Conservation (phyloP, 345 rosid genomes). For the Pugionium dolabratum region DNA sequence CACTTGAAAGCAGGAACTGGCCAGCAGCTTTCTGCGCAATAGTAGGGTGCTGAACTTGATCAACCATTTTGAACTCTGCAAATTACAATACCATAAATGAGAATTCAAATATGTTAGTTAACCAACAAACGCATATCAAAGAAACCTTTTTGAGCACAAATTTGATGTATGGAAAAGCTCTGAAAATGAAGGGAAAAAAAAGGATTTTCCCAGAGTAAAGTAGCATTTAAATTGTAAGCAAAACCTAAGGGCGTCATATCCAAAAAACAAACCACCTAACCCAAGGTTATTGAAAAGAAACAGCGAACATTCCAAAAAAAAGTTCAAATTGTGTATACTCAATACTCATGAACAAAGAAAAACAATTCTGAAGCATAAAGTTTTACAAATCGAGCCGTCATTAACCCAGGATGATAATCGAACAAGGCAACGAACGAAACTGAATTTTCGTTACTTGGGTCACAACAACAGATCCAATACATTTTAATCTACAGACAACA, state of each 20-base stretch:
- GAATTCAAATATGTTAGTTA: background rate
- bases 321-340: too few species aligned
- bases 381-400: background rate
- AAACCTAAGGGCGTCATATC: too few species aligned
- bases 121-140: background rate
- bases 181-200: too few species aligned
- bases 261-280: background rate
- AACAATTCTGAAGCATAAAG: too few species aligned
- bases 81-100: background rate
- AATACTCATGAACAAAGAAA: too few species aligned
- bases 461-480: slow-evolving; percentile 6
- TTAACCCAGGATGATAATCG: background rate
- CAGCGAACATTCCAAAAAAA: too few species aligned
- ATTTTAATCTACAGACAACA: background rate
- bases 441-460: too few species aligned
- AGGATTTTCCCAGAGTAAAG: background rate
- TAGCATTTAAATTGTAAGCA: background rate
- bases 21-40: slow-evolving; percentile 72
- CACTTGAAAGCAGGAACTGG: slow-evolving; percentile 52
- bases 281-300: background rate
- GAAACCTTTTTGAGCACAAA: background rate
- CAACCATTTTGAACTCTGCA: slow-evolving; percentile 41
- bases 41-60: slow-evolving; percentile 50
- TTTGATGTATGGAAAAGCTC: background rate
- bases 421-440: background rate